Conservation (phyloP, 1,284 basidiomycete species). For the Stereum hirsutum region DNA sequence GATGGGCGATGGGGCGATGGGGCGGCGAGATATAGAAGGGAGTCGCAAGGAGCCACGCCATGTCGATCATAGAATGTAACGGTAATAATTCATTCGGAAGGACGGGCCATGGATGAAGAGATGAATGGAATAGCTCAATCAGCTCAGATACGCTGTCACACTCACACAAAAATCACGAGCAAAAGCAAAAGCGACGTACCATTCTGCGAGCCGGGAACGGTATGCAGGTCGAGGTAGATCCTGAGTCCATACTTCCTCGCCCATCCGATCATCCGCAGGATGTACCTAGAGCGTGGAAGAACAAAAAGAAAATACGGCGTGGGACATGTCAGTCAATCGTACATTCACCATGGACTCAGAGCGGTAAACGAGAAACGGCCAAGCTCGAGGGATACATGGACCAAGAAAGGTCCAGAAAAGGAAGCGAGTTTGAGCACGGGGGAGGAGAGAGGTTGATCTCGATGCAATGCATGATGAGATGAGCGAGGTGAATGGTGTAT, state of each 20-base stretch:
- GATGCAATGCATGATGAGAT: too few species aligned
- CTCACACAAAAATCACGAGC: constrained; percentile 7
- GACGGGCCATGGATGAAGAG: constrained; percentile 11
- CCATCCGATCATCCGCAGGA: constrained; percentile 74
- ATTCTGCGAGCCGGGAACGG: constrained; percentile 74
- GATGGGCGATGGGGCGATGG: too few species aligned
- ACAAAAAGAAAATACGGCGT: constrained; percentile 10
- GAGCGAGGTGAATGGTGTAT: too few species aligned
- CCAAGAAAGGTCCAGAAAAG: too few species aligned
- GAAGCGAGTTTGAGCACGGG: too few species aligned
- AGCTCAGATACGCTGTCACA: constrained; percentile 2
- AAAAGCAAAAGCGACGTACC: constrained; percentile 23
- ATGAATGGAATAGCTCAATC: too few species aligned
- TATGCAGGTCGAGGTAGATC: constrained; percentile 81
- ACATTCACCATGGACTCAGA: neutral
- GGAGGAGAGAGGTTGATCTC: too few species aligned
- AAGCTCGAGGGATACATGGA: too few species aligned
- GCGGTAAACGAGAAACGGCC: neutral
- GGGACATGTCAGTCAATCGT: neutral
- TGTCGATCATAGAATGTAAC: too few species aligned
- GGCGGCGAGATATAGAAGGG: too few species aligned
- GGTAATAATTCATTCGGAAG: constrained; percentile 4
- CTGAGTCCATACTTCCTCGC: constrained; percentile 87
- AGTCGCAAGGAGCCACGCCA: too few species aligned
- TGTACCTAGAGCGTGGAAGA: constrained; percentile 41